Evolutionary conservation across 1,284 basidiomycete genomes (phyloP), one percentile per base, ranked within the genome.

Genomic region (Cryptococcus amylolentus): DNA sequence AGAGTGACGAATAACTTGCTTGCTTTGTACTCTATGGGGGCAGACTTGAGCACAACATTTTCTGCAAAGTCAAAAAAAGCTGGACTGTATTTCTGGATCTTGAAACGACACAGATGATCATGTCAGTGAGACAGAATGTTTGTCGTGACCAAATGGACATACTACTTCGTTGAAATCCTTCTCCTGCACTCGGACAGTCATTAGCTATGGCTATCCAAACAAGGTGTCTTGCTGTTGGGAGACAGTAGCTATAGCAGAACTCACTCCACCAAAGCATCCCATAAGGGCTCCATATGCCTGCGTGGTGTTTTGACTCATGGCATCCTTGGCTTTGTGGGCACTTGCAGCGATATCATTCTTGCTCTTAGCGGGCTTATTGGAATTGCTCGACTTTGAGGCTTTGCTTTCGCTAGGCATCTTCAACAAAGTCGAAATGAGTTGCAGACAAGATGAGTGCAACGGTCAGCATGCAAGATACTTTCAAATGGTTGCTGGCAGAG

Each of bases 221-320:
- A 23, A 23, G 23, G 23, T 23, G 23, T 23, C 14, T 18, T 23
- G 18, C 38, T 6, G 23, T n/a, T 35, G 4, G 13, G 14, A 37
- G 13, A 49, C n/a, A 6, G 37, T 18, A 39, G 14, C 16, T 31
- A n/a, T 20, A 26, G 7, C 5, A n/a, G 13, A 4, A 65, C 69
- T 57, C 48, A 71, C 69, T 4, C 69, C 67, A 13, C 69, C 69
- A 39, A 71, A 57, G 8, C 55, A 59, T 53, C 65, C 67, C 1
- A 57, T 65, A 1, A 66, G 51, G 2, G 58, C 49, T 35, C 64
- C 55, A 26, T 66, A 51, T 3, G 60, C 61, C 8, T 56, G 56
- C 12, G 56, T 58, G 2, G 65, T 57, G 7, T 56, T 58, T 16
- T 65, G 56, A 18, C 60, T 54, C 5, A 62, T 63, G 4, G 50